Evolutionary conservation across 2,329 filamentous ascomycete genomes (phyloP), one percentile per base, ranked within the genome.

Genomic region (Penicillium hordei): DNA sequence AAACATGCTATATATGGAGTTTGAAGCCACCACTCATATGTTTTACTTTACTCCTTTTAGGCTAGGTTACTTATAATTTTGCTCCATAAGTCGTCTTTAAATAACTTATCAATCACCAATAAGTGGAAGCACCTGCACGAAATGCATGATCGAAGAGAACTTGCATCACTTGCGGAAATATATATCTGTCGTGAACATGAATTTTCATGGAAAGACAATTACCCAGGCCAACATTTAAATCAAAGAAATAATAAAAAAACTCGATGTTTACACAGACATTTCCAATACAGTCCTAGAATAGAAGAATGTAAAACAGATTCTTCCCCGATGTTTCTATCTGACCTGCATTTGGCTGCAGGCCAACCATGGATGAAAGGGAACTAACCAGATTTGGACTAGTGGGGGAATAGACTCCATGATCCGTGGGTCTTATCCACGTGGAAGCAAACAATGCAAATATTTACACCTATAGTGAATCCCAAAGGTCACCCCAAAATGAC

Each of bases 401-500:
- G 45, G 12, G 15, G 1, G 38, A 60, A 61, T 67, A 67, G 60
- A 62, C 60, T 67, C 60, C 50, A 54, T 63, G 64, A 60, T 50
- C 21, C n/a, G 62, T 64, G 62, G 65, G 61, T 51, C 60, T 40
- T 34, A 38, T 46, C 64, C 65, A 67, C 65, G 65, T 67, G 65
- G 63, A 43, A 25, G 31, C 61, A 66, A 65, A 64, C 62, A 58
- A n/a, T 59, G 59, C 64, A 66, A 67, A 65, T 56, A 50, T 10
- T 19, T 29, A 45, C 54, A 59, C 55, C 62, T 52, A 57, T 53
- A 17, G 27, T 55, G 46, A 48, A 50, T 31, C 13, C 29, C 6
- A 5, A 29, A 36, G 46, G 46, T 46, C 54, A 21, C 27, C 29
- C 33, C 25, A 44, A 8, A 33, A 31, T 31, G 31, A 31, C 13